Evolutionary conservation across 1,284 basidiomycete genomes (phyloP).

Genomic region (Sanghuangporus sanghuang): DNA sequence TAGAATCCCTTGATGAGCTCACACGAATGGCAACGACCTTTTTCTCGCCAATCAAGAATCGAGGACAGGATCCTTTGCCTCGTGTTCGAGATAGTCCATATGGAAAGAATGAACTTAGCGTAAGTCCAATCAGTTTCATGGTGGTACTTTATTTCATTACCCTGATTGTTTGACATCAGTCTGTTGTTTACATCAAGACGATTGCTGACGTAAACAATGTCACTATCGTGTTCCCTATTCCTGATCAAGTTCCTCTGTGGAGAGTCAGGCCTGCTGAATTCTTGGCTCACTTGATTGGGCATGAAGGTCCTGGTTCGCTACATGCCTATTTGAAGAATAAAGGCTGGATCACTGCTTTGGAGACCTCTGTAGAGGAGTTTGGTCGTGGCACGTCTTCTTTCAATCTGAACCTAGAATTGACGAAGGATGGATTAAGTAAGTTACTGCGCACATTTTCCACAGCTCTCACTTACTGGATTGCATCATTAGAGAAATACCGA

Average conservation of each 20-base stretch:
- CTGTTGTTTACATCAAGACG: conserved; percentile 82
- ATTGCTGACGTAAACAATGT: conserved; percentile 87
- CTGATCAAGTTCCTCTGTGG: conserved; percentile 79
- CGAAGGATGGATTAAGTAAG: conserved; percentile 82
- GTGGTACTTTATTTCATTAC: conserved; percentile 1
- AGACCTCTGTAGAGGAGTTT: conserved; percentile 67
- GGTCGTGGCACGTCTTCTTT: conserved; percentile 88
- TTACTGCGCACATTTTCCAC: conserved; percentile 10
- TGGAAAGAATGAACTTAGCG: conserved; percentile 68
- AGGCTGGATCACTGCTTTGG: conserved; percentile 86
- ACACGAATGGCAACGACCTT: conserved; percentile 61
- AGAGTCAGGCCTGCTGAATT: conserved; percentile 79
- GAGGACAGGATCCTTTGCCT: conserved; percentile 56
- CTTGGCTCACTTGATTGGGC: conserved; percentile 86
- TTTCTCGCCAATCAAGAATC: conserved; percentile 77
- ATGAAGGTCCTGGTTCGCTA: conserved; percentile 93
- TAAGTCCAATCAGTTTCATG: conserved; percentile 36
- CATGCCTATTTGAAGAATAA: conserved; percentile 89
- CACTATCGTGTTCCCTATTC: conserved; percentile 88
- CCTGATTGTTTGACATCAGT: conserved; percentile 37
- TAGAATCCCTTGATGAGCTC: conserved; percentile 80
- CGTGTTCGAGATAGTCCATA: conserved; percentile 76
- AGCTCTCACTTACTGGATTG: neutral
- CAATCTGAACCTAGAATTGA: conserved; percentile 79
- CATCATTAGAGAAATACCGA: conserved; percentile 65